Conservation (phyloP, 225 moss, liverwort and hornwort genomes). For the Anthoceros angustus region DNA sequence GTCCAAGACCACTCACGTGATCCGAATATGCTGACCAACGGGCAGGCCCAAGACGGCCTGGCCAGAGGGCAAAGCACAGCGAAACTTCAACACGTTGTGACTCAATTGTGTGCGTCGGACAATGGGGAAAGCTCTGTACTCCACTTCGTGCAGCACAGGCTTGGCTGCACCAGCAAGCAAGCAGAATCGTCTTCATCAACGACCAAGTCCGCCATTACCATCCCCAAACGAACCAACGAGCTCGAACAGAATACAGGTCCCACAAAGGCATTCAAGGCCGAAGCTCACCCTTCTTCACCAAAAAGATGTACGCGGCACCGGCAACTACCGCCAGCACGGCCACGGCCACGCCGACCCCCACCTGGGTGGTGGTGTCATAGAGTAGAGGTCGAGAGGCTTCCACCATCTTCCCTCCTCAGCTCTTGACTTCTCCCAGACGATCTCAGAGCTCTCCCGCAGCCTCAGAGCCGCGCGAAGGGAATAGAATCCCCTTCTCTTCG, state of each 20-base stretch:
- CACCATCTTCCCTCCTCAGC: background rate
- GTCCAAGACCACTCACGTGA: slow-evolving; percentile 43
- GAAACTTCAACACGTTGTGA: slow-evolving; percentile 86
- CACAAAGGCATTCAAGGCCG: background rate
- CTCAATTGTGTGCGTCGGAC: slow-evolving; percentile 60
- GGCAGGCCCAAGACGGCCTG: slow-evolving; percentile 79
- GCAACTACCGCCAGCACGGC: slow-evolving; percentile 69
- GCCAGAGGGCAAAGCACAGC: slow-evolving; percentile 57
- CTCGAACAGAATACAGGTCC: background rate
- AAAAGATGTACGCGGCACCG: slow-evolving; percentile 54
- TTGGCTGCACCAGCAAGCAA: slow-evolving; percentile 3
- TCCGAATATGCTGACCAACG: slow-evolving; percentile 88
- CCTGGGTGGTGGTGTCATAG: slow-evolving; percentile 30
- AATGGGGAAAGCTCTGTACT: slow-evolving; percentile 62
- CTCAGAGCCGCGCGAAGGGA: no score
- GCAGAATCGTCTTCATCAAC: background rate
- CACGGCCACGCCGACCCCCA: slow-evolving; percentile 45
- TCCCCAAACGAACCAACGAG: background rate
- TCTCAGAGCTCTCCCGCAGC: no score
- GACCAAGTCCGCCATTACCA: background rate
- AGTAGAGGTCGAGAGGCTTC: background rate
- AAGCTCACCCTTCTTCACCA: slow-evolving; percentile 25
- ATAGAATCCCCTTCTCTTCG: no score
- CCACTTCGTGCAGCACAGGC: slow-evolving; percentile 52
- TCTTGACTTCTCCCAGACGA: no score